A percentile compares a stretch with the other conserved stretches of the same genome.
phyloP scores from a whole-genome alignment of 2,329 filamentous ascomycete genomes.

The Trichoderma guizhouense region DNA sequence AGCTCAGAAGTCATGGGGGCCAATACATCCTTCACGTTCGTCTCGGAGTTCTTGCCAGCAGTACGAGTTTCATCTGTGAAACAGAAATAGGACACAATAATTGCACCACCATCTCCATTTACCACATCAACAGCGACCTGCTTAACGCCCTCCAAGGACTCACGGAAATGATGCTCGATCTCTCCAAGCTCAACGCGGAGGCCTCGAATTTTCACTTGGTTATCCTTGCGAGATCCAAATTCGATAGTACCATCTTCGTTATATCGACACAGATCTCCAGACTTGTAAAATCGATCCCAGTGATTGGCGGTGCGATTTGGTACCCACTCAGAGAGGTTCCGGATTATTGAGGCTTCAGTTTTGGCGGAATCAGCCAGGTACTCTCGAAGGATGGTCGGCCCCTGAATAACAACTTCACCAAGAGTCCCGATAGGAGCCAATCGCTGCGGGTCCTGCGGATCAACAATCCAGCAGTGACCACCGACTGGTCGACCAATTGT shows the following conservation, averaged over 20 bases:
- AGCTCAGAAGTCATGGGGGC: constrained; percentile 3
- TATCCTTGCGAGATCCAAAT: constrained; percentile 24
- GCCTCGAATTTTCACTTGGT: constrained; percentile 25
- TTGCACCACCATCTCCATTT: constrained; percentile 4
- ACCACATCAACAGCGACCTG: constrained; percentile 17
- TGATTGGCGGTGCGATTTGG: neutral
- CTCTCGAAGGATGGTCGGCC: constrained; percentile 42
- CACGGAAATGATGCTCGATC: constrained; percentile 19
- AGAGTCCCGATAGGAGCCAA: constrained; percentile 15
- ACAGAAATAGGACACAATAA: constrained; percentile 15
- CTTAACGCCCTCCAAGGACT: constrained; percentile 1
- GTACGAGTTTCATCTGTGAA: constrained; percentile 11
- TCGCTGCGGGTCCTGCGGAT: constrained; percentile 10
- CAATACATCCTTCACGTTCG: neutral
- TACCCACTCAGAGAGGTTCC: neutral
- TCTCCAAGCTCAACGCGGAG: constrained; percentile 24
- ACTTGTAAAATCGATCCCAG: constrained; percentile 20
- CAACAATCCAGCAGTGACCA: constrained; percentile 16
- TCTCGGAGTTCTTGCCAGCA: neutral
- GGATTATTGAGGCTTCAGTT: constrained; percentile 11
- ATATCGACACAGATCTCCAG: constrained; percentile 22
- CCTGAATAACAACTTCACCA: constrained; percentile 22
- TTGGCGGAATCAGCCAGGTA: constrained; percentile 32
- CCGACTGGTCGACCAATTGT: constrained; percentile 16
- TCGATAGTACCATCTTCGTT: constrained; percentile 22